Evolutionary conservation across 2,329 filamentous ascomycete genomes (phyloP).

Genomic region (Fusarium liriodendri): DNA sequence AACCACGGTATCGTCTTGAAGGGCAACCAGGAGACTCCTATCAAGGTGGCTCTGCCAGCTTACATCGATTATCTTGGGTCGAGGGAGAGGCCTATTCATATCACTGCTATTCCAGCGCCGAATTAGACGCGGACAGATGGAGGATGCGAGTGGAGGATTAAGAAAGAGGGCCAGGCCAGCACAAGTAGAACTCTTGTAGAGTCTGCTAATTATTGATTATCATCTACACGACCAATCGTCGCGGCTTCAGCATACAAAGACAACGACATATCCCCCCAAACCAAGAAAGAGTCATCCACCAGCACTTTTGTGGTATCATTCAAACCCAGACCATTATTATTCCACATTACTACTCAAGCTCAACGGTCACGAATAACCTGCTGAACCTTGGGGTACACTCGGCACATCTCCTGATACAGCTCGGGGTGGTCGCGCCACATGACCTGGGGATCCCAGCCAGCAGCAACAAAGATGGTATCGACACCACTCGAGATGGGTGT

Average conservation of each 20-base stretch:
- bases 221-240: neutral
- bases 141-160: neutral
- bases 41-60: conserved; percentile 1
- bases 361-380: conserved; percentile 68
- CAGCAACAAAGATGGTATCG: conserved; percentile 90
- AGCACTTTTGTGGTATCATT: conserved; percentile 28
- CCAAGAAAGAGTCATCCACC: neutral
- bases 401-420: conserved; percentile 81
- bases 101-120: neutral
- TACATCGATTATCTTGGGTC: neutral
- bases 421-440: conserved; percentile 85
- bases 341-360: neutral
- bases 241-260: neutral
- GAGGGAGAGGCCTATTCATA: neutral
- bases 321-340: neutral
- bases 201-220: neutral
- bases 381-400: conserved; percentile 86
- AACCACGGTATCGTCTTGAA: neutral
- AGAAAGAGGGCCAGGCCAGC: neutral
- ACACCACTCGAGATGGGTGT: conserved; percentile 90
- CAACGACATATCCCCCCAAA: neutral
- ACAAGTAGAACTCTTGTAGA: neutral
- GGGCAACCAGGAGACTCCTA: neutral
- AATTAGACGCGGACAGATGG: neutral
- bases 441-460: conserved; percentile 76